These are phyloP conservation scores for Phytophthora sp. DNA, from an alignment of 352 stramenopile genomes.

Conservation along the genomic window DNA sequence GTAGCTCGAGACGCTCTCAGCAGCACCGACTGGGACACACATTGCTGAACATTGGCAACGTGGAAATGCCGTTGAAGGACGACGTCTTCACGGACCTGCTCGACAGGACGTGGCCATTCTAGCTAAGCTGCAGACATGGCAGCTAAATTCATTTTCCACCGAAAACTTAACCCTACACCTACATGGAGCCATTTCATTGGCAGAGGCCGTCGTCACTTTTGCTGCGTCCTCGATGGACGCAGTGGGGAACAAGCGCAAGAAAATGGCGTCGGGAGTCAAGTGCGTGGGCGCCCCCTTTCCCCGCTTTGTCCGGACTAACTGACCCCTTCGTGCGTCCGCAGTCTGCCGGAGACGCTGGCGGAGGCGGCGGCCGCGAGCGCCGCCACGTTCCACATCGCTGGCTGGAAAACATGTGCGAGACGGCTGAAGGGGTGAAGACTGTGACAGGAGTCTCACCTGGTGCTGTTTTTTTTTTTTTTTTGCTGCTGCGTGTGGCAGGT, in stretches of 20 bases:
- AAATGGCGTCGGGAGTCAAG: conserved; percentile 61
- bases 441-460: no score
- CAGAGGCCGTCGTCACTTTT: neutral
- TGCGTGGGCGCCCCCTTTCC: conserved; percentile 37
- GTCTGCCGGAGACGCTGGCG: conserved; percentile 49
- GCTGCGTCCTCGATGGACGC: conserved; percentile 5
- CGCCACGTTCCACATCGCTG: conserved; percentile 67
- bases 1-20: neutral
- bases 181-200: no score
- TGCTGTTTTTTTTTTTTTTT: neutral
- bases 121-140: no score
- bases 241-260: conserved; percentile 33
- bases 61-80: neutral
- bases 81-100: neutral
- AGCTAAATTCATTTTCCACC: neutral
- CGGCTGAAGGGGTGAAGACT: no score
- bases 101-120: neutral
- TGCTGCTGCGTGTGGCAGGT: conserved; percentile 18
- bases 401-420: conserved; percentile 68
- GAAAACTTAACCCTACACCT: neutral
- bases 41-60: neutral
- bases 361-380: conserved; percentile 13
- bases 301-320: neutral
- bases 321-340: conserved; percentile 15
- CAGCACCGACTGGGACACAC: neutral